Evolutionary conservation across 2,329 filamentous ascomycete genomes (phyloP), one percentile per base, ranked within the genome.

Genomic region (Stemphylium vesicarium): DNA sequence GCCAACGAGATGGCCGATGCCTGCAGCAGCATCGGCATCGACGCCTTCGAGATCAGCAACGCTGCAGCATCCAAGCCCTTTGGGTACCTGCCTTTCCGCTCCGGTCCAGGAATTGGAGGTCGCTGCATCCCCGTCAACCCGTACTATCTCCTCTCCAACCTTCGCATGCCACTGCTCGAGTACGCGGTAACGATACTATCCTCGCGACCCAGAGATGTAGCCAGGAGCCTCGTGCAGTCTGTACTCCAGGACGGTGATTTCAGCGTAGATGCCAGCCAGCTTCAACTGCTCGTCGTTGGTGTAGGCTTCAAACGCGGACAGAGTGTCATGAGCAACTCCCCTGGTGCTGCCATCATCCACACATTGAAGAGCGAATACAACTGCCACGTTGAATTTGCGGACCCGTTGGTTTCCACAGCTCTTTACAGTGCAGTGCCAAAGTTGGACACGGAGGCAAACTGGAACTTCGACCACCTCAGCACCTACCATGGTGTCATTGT

Each of bases 121-220:
- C 82, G 84, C 67, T 85, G 82, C 59, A 84, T 84, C 56, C 82
- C 82, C 0, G 77, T 84, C 57, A 84, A 85, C 57, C 82, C 82
- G 0, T 80, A 48, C 47, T 58, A 84, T 59, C 71, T 85, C 15
- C 70, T 84, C 5, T 77, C 77, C 20, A 82, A 79, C 62, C 78
- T 71, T 57, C 59, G 69, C 6, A 80, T 84, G 50, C 82, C 82
- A 4, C 66, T 84, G 0, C 70, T 84, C 9, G 63, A 77, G 43
- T 65, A 72, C 1, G 81, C 80, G 0, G 76, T 78, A 1, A 76
- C 79, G 44, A 75, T 66, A 40, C 82, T 81, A 79, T 71, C 72
- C 35, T 66, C 70, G 3, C 74, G 81, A 7, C 81, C 81, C 0
- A 70, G 66, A 1, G 41, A 47, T 11, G 46, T 60, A 4, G 76